Base-by-base conservation (phyloP, 192 early-diverging fungal genomes). In the Phlyctochytrium arcticum region DNA sequence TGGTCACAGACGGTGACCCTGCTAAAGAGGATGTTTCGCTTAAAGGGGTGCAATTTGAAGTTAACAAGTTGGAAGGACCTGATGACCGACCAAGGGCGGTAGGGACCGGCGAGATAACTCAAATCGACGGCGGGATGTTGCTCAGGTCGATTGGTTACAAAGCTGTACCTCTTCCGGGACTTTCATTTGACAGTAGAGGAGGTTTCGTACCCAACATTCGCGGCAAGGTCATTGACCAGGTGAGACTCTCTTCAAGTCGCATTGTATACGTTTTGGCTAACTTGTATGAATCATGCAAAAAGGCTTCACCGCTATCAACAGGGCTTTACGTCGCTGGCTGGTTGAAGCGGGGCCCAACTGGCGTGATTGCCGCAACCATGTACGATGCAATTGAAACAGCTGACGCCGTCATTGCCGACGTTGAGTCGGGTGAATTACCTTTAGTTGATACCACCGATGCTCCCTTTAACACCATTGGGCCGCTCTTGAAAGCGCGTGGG, bases 321-420 rank as follows among this genome's bases (percentile, higher is more conserved):
- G 89, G 92, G 0, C 59, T 98, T 29, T 98, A 98, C 66, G 90
- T 87, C 0, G 68, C 94, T 1, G 94, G 94, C 5, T 98, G 96
- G 96, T 64, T 95, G n/a, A 98, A 97, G 67, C 85, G 89, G 24
- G 96, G 96, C 0, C 92, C 96, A 23, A 84, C 84, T 2, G 96
- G 95, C 3, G 93, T 95, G 8, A 93, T 98, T 67, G 94, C 93
- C 2, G 79, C 92, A 0, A 98, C 96, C 5, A 94, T 98, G 92
- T 84, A 85, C 36, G 92, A 95, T 60, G 92, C 92, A 1, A 87
- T 91, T 62, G 90, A 95, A 59, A 98, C 96, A 0, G 93, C 90
- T 3, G 85, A 90, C 29, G 77, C 84, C 0, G 79, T 96, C 27
- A 57, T 91, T 47, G 50, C 71, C 54, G 67, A 86, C 65, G 10